Conservation (phyloP, 805 yeast species). For the Saccharomycopsis malanga region DNA sequence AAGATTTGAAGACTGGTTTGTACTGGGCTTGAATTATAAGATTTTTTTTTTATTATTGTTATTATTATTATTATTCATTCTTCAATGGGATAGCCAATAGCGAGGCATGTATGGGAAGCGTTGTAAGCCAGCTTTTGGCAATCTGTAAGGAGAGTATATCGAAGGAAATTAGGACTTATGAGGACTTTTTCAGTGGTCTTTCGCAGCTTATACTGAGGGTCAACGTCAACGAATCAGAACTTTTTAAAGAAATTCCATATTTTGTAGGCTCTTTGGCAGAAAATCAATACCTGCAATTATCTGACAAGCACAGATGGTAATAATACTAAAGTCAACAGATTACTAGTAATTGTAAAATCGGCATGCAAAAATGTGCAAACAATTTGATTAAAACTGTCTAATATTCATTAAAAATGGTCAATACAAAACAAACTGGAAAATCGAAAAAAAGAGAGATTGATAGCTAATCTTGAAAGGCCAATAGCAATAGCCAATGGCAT, state of each 20-base stretch:
- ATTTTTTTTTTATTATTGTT: no score
- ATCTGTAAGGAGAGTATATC: not conserved
- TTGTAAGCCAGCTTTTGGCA: not conserved
- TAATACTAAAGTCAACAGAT: not conserved
- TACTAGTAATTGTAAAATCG: not conserved
- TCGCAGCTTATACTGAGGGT: not conserved
- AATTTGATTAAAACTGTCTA: no score
- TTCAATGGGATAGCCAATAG: not conserved
- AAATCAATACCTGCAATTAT: not conserved
- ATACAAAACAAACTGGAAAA: no score
- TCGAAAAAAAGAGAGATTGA: no score
- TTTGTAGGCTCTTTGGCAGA: constrained; percentile 6
- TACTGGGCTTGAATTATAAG: no score
- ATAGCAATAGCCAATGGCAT: no score
- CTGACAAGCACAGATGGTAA: not conserved
- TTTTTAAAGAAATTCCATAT: constrained; percentile 1
- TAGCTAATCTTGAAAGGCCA: no score
- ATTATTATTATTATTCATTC: no score
- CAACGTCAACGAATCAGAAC: not conserved
- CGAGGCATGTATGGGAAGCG: not conserved
- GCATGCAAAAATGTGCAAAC: no score
- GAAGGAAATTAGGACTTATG: not conserved
- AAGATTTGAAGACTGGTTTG: no score
- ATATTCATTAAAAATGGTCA: no score
- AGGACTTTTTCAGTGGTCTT: not conserved